These are phyloP conservation scores for Penstemon barbatus DNA, from an alignment of 257 asterid genomes.

Conservation along the genomic window DNA sequence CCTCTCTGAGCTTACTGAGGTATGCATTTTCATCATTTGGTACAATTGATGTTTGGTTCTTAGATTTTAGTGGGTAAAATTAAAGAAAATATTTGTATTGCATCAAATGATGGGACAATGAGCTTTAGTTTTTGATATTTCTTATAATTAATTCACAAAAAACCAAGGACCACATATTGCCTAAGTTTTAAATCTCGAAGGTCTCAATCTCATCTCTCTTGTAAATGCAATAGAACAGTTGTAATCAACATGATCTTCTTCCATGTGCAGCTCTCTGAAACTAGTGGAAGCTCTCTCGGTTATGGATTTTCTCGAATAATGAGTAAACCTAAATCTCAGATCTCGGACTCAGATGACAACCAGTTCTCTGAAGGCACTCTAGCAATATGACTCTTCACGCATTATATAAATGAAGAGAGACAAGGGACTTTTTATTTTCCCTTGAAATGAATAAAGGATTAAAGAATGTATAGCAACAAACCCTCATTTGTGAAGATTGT, in stretches of 20 bases:
- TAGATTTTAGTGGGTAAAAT: too few relatives aligned
- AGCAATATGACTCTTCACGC: slow-evolving; percentile 43
- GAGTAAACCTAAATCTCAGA: slow-evolving; percentile 62
- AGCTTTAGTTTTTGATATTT: background rate
- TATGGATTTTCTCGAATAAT: slow-evolving; percentile 71
- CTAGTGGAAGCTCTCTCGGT: slow-evolving; percentile 94
- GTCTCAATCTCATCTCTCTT: background rate
- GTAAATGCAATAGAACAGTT: background rate
- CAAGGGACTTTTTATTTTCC: slow-evolving; percentile 29
- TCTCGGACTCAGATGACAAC: slow-evolving; percentile 68
- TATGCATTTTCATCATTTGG: slow-evolving; percentile 28
- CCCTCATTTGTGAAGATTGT: slow-evolving; percentile 40
- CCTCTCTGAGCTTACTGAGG: slow-evolving; percentile 98
- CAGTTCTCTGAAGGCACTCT: slow-evolving; percentile 71
- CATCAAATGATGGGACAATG: background rate
- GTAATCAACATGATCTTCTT: slow-evolving; percentile 3
- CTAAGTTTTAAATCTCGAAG: background rate
- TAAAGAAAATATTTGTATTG: too few relatives aligned
- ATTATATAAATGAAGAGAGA: slow-evolving; percentile 14
- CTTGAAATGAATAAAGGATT: slow-evolving; percentile 24
- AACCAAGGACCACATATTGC: too few relatives aligned
- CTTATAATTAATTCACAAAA: background rate
- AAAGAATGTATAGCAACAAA: slow-evolving; percentile 39
- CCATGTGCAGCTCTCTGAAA: slow-evolving; percentile 67
- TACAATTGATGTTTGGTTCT: background rate